phyloP scores from a whole-genome alignment of 1,284 basidiomycete genomes.

The Hortiboletus rubellus region DNA sequence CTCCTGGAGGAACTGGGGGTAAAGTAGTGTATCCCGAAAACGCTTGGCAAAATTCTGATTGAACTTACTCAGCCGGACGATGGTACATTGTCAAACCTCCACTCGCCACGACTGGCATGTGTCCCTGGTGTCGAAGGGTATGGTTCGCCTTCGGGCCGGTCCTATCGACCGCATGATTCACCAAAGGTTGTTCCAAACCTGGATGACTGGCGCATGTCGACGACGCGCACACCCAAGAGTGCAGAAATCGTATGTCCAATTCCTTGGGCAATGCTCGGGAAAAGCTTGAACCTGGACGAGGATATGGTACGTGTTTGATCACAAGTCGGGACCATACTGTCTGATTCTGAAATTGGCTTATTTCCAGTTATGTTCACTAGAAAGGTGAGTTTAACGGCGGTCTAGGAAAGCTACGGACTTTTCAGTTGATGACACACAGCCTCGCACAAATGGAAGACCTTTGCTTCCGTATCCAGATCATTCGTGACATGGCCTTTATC shows the following conservation, averaged over 20 bases:
- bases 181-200: slow-evolving; percentile 9
- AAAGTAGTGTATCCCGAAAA: slow-evolving; percentile 6
- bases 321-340: not conserved
- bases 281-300: slow-evolving; percentile 23
- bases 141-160: slow-evolving; percentile 13
- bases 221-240: slow-evolving; percentile 26
- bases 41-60: slow-evolving; percentile 1
- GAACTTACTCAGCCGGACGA: slow-evolving; percentile 25
- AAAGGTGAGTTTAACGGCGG: slow-evolving; percentile 22
- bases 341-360: not conserved
- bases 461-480: slow-evolving; percentile 41
- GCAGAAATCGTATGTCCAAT: slow-evolving; percentile 34
- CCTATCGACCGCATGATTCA: not conserved
- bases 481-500: slow-evolving; percentile 45
- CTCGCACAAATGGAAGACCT: slow-evolving; percentile 34
- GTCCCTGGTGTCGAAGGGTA: slow-evolving; percentile 3
- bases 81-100: slow-evolving; percentile 8
- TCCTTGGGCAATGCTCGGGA: slow-evolving; percentile 23
- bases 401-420: not conserved
- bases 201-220: slow-evolving; percentile 31
- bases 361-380: slow-evolving; percentile 33
- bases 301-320: slow-evolving; percentile 26
- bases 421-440: slow-evolving; percentile 24
- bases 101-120: slow-evolving; percentile 11
- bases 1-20: slow-evolving; percentile 44